Evolutionary conservation across 257 asterid species (phyloP).

Genomic region (Gardenia jasminoides): DNA sequence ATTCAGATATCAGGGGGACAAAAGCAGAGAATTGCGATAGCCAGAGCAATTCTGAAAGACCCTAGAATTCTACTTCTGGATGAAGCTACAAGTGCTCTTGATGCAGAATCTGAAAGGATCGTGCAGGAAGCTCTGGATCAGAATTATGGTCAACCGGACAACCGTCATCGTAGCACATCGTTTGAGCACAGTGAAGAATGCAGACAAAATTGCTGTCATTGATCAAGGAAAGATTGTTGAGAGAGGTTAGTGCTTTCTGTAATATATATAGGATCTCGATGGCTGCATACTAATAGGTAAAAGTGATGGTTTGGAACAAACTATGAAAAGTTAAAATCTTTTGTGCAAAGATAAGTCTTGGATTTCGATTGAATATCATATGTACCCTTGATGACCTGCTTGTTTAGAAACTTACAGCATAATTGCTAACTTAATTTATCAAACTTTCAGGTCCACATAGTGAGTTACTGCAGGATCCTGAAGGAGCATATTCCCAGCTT

Average conservation of each 20-base stretch:
- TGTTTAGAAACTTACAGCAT: too few relatives aligned
- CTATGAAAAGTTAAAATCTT: background rate
- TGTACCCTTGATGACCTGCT: background rate
- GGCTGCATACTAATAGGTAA: background rate
- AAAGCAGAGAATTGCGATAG: too few relatives aligned
- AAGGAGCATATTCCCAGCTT: slow-evolving; percentile 50
- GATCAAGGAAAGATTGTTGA: slow-evolving; percentile 55
- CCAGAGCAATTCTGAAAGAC: too few relatives aligned
- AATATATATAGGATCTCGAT: background rate
- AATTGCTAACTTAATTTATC: background rate
- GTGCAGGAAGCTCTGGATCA: too few relatives aligned
- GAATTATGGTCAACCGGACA: slow-evolving; percentile 23
- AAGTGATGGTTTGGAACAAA: background rate
- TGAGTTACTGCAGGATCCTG: slow-evolving; percentile 40
- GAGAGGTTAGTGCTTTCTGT: slow-evolving; percentile 37
- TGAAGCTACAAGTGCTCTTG: background rate
- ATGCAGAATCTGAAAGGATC: too few relatives aligned
- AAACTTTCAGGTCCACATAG: slow-evolving; percentile 41
- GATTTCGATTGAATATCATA: too few relatives aligned
- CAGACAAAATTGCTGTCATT: slow-evolving; percentile 41
- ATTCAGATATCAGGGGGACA: slow-evolving; percentile 19
- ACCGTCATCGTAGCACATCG: slow-evolving; percentile 29
- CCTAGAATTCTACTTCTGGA: too few relatives aligned
- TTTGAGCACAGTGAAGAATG: too few relatives aligned
- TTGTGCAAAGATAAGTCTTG: background rate